Percentiles rank a stretch among this genome's conserved stretches.
phyloP scores from a whole-genome alignment of 495 filamentous ascomycete species.

The Talaromyces liani region DNA sequence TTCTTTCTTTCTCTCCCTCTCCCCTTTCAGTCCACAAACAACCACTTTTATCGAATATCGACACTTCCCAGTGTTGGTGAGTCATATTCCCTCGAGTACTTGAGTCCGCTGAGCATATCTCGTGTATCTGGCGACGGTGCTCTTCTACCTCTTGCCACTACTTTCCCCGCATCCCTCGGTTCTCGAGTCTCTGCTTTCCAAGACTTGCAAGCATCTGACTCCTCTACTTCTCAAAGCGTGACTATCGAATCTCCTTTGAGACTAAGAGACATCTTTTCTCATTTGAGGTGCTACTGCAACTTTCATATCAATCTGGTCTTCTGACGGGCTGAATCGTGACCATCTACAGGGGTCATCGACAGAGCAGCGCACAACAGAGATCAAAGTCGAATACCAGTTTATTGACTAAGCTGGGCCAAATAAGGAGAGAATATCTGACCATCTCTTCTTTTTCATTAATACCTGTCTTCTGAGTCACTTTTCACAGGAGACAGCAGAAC shows the following conservation, averaged over 20 bases:
- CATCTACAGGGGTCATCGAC: not conserved
- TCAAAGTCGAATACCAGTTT: not conserved
- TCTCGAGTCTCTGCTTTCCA: not conserved
- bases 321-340: not conserved
- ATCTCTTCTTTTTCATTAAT: constrained; percentile 6
- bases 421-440: not conserved
- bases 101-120: not conserved
- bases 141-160: not conserved
- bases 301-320: not conserved
- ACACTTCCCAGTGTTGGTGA: not conserved
- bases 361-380: not conserved
- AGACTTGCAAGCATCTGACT: not conserved
- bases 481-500: not conserved
- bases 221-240: not conserved
- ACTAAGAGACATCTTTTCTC: not conserved
- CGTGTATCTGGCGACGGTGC: not conserved
- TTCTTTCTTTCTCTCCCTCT: not conserved
- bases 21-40: not conserved
- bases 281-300: not conserved
- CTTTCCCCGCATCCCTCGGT: constrained; percentile 3
- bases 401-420: not conserved
- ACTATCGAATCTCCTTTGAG: not conserved
- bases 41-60: not conserved
- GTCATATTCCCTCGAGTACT: not conserved
- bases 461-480: not conserved